Evolutionary conservation across 1,284 basidiomycete genomes (phyloP), one percentile per base, ranked within the genome.

Genomic region (Golubevia pallescens): DNA sequence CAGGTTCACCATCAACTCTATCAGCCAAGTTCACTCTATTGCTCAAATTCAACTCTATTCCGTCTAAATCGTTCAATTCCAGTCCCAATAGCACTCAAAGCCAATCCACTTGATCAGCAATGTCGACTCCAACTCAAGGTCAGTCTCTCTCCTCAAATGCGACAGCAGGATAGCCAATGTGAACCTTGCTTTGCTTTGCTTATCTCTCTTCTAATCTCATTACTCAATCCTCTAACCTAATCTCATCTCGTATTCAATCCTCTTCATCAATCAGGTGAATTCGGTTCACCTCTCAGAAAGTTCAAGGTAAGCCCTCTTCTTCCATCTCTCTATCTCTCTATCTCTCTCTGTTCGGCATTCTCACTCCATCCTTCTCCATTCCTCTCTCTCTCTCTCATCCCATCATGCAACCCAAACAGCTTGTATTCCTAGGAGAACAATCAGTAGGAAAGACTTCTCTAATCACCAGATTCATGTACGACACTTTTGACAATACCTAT

Each of bases 401-500:
- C 54, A 7, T 56, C 5, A 5, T 2, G 7, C 20, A 5, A 28
- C 34, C 34, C n/a, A n/a, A n/a, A 10, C 61, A 77, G 77, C 75
- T 85, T 59, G 82, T 85, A 38, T 84, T 85, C 57, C 65, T 85
- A 23, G 78, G 78, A 32, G 75, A 82, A 68, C 80, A 80, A 62
- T 75, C 76, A 32, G 79, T 83, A 2, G 82, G 84, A 13, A 85
- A 88, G 90, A 99, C 97, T 13, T 95, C 93, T 87, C 89, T 99
- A 65, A 99, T 99, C 86, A 99, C 97, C 69, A 91, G 96, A 89
- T 94, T 87, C 86, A 89, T 98, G 96, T 99, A 99, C 87, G 97
- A 99, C 87, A 98, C 97, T 0, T 99, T 99, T 86, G 97, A 99
- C 89, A 97, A 97, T 87, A 99, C 96, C 57, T 99, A 99, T 86